phyloP scores from a whole-genome alignment of 306 rosid genomes.

The Arachis hypogaea region DNA sequence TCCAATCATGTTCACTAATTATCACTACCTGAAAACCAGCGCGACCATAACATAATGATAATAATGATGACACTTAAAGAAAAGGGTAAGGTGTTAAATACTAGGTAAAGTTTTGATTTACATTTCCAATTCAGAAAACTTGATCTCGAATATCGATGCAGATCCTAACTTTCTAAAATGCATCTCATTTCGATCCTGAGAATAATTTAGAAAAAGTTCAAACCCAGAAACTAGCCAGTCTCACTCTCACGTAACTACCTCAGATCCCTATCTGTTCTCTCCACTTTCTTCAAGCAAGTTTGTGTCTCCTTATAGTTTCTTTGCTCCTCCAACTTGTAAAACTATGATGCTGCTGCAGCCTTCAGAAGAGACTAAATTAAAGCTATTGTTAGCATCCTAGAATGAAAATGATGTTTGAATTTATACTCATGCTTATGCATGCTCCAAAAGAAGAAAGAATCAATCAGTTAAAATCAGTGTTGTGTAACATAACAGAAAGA shows the following conservation, averaged over 20 bases:
- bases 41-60: not conserved
- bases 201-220: conserved; percentile 32
- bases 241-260: not conserved
- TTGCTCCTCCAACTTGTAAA: not conserved
- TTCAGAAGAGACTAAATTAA: conserved; percentile 27
- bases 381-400: not conserved
- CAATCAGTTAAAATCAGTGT: no score
- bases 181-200: not conserved
- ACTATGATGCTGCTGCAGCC: conserved; percentile 27
- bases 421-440: not conserved
- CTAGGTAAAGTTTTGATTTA: not conserved
- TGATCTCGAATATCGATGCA: conserved; percentile 15
- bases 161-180: conserved; percentile 17
- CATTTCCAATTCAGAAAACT: conserved; percentile 1
- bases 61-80: not conserved
- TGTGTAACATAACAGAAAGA: not conserved
- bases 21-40: not conserved
- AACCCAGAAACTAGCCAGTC: conserved; percentile 26
- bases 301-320: not conserved
- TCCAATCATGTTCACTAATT: not conserved
- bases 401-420: no score
- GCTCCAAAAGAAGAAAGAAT: not conserved
- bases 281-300: conserved; percentile 4
- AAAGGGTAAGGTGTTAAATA: not conserved
- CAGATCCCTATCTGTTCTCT: not conserved